phyloP scores from a whole-genome alignment of 495 filamentous ascomycete genomes.

The Astrothelium subdiscretum region DNA sequence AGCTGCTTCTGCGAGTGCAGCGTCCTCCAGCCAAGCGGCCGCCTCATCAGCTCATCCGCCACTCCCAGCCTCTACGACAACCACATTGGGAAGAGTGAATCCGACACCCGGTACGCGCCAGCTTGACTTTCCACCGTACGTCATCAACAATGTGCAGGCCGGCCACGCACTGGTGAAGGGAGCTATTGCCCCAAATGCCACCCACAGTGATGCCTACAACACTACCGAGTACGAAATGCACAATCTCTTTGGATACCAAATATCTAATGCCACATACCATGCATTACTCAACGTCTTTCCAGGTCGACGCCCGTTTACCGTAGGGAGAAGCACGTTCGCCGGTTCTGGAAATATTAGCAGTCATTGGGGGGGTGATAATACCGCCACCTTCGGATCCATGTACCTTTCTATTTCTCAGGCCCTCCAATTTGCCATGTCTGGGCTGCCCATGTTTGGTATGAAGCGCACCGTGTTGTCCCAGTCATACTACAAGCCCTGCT shows the following conservation, averaged over 20 bases:
- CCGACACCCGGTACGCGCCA: slow-evolving; percentile 12
- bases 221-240: slow-evolving; percentile 17
- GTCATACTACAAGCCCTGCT: no score
- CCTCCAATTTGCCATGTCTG: slow-evolving; percentile 11
- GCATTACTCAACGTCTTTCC: slow-evolving; percentile 4
- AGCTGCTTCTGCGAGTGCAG: slow-evolving; percentile 10
- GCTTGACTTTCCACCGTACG: slow-evolving; percentile 15
- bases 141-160: slow-evolving; percentile 12
- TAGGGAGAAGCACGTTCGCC: slow-evolving; percentile 11
- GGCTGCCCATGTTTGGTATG: slow-evolving; percentile 13
- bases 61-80: slow-evolving; percentile 4
- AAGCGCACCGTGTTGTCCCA: no score
- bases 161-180: slow-evolving; percentile 12
- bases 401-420: slow-evolving; percentile 35
- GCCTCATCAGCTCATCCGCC: slow-evolving; percentile 8
- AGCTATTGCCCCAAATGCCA: slow-evolving; percentile 13
- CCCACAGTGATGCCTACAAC: slow-evolving; percentile 16
- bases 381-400: slow-evolving; percentile 19
- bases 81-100: slow-evolving; percentile 4
- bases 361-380: slow-evolving; percentile 56
- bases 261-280: slow-evolving; percentile 12
- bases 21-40: slow-evolving; percentile 6
- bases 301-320: slow-evolving; percentile 10
- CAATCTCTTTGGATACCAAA: slow-evolving; percentile 13
- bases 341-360: slow-evolving; percentile 9